Evolutionary conservation across 1,284 basidiomycete species (phyloP), one percentile per base, ranked within the genome.

Genomic region (Takashimella koratensis): DNA sequence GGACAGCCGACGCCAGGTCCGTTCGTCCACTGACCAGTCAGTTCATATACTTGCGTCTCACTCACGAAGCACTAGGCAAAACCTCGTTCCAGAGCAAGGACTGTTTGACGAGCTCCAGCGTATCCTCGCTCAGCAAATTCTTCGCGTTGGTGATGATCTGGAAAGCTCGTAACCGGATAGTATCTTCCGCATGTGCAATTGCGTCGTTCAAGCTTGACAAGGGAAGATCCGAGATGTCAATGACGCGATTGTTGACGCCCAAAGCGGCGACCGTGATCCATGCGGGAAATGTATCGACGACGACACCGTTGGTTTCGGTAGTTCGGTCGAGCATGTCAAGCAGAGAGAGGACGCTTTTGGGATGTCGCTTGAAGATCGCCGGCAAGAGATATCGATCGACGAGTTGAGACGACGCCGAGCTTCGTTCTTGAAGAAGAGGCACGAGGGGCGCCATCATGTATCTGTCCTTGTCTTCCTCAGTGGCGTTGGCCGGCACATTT

Each of bases 261-360:
- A 67, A 48, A 1, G 70, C 63, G 2, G 73, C 71, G 1, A 70
- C 58, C 2, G 66, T 54, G 16, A 71, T 59, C 73, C 73, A 75
- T 0, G 66, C 54, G 1, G 65, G 49, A 42, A 69, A 65, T 12
- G 54, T 45, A 13, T 52, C 44, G 3, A 56, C 21, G 21, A 48
- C 54, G 4, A 47, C 45, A 19, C n/a, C 16, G 6, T 39, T n/a
- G 2, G 41, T 36, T 4, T 25, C 24, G 30, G 30, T 36, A 36
- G 8, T 36, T 36, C 16, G 30, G 21, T 54, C 46, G 1, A 71
- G 57, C 11, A 60, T n/a, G 0, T 45, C 21, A 2, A 73, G 62
- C 0, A 72, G 50, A 0, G 49, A n/a, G 0, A 24, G 11, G 16
- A 60, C 54, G 16, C 49, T 36, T 1, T 8, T 5, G 1, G 62